Evolutionary conservation across 2,329 filamentous ascomycete genomes (phyloP).

Genomic region (Diplodia corticola): DNA sequence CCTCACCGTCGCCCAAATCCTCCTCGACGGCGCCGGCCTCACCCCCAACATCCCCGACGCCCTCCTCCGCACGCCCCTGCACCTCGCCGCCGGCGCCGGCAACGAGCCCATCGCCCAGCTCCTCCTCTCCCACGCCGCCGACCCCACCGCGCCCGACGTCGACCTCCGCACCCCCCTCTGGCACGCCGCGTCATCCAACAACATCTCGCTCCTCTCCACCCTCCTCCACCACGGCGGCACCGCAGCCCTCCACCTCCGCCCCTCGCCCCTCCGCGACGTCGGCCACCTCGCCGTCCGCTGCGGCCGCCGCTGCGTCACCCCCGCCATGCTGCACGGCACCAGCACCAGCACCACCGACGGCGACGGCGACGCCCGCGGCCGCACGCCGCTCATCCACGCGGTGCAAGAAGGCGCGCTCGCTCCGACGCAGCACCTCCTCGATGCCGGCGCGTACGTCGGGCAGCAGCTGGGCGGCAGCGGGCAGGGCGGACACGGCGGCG

Average conservation of each 20-base stretch:
- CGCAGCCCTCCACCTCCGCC: not conserved
- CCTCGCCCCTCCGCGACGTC: not conserved
- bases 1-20: not conserved
- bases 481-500: too few relatives aligned
- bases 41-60: not conserved
- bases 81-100: not conserved
- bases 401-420: not conserved
- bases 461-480: too few relatives aligned
- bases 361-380: not conserved
- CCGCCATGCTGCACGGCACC: constrained; percentile 1
- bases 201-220: not conserved
- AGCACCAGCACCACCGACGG: too few relatives aligned
- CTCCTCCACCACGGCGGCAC: not conserved
- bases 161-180: not conserved
- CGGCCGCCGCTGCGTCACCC: not conserved
- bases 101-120: not conserved
- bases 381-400: constrained; percentile 2
- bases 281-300: constrained; percentile 4
- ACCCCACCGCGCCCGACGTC: not conserved
- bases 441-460: not conserved
- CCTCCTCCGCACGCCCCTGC: not conserved
- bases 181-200: not conserved
- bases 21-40: not conserved
- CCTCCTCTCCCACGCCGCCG: constrained; percentile 8
- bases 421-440: not conserved